Percentiles rank a stretch among this genome's conserved stretches.
phyloP scores from a whole-genome alignment of 768 basidiomycete species.

The Lactarius sanguifluus region DNA sequence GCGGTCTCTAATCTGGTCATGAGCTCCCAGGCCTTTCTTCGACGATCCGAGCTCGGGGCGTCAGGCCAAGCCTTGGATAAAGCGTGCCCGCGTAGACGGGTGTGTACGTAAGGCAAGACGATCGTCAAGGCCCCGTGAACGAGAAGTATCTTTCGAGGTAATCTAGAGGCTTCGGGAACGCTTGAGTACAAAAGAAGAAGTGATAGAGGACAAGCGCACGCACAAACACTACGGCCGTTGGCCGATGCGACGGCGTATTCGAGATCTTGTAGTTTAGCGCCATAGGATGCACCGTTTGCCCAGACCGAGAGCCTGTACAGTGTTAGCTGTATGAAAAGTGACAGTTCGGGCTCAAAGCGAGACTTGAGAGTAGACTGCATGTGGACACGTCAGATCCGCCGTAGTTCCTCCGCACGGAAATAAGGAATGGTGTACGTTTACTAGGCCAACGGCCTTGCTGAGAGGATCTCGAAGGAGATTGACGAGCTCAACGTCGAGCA shows the following conservation, averaged over 20 bases:
- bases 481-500: constrained; percentile 86
- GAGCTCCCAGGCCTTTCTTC: constrained; percentile 70
- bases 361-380: constrained; percentile 55
- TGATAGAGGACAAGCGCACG: constrained; percentile 21
- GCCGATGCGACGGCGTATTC: constrained; percentile 47
- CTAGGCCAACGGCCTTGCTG: constrained; percentile 60
- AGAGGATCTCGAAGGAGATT: constrained; percentile 82
- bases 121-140: constrained; percentile 73
- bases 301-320: constrained; percentile 85
- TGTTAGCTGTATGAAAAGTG: constrained; percentile 63
- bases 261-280: constrained; percentile 78
- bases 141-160: constrained; percentile 60
- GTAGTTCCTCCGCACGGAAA: background rate
- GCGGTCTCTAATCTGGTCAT: constrained; percentile 67
- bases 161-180: constrained; percentile 52
- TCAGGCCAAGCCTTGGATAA: constrained; percentile 90
- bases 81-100: constrained; percentile 69
- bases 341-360: constrained; percentile 72
- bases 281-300: constrained; percentile 78
- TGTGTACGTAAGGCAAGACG: constrained; percentile 75
- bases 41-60: constrained; percentile 72
- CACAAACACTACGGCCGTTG: constrained; percentile 12
- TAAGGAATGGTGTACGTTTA: constrained; percentile 52
- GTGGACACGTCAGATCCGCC: constrained; percentile 17
- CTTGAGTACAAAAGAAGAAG: constrained; percentile 21